Conservation (phyloP, 179 eudicot genomes). For the Beta macrorhiza region DNA sequence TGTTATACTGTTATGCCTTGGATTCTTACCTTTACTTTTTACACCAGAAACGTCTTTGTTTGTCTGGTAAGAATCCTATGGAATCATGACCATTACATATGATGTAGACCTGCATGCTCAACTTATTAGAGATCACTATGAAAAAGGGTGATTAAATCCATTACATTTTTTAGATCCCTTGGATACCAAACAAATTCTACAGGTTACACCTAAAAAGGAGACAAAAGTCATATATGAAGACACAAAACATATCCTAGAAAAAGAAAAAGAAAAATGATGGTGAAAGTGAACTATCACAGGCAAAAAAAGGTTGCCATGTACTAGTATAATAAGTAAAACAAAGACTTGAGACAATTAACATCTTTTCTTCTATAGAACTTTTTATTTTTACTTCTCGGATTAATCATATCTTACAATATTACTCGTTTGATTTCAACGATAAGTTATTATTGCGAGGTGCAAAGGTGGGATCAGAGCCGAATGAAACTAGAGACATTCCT, state of each 20-base stretch:
- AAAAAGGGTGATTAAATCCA: neutral
- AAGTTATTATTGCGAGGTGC: too few species aligned
- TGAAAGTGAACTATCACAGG: slow-evolving; percentile 22
- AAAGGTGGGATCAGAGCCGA: too few species aligned
- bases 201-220: slow-evolving; percentile 18
- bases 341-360: neutral
- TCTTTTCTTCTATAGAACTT: neutral
- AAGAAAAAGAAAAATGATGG: neutral
- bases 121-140: slow-evolving; percentile 15
- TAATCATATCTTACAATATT: neutral
- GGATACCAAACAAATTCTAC: slow-evolving; percentile 33
- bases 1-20: slow-evolving; percentile 27
- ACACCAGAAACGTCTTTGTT: slow-evolving; percentile 30
- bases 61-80: slow-evolving; percentile 34
- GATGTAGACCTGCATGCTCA: slow-evolving; percentile 38
- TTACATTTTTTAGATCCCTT: slow-evolving; percentile 25
- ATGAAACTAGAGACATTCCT: too few species aligned
- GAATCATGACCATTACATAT: slow-evolving; percentile 18
- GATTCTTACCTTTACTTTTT: slow-evolving; percentile 36
- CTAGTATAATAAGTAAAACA: neutral
- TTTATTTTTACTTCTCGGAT: neutral
- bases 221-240: slow-evolving; percentile 27
- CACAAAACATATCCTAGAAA: neutral
- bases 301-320: slow-evolving; percentile 2
- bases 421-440: too few species aligned